Base-by-base conservation (phyloP, 176 grass and related monocot genomes). In the Pontederia crassipes region DNA sequence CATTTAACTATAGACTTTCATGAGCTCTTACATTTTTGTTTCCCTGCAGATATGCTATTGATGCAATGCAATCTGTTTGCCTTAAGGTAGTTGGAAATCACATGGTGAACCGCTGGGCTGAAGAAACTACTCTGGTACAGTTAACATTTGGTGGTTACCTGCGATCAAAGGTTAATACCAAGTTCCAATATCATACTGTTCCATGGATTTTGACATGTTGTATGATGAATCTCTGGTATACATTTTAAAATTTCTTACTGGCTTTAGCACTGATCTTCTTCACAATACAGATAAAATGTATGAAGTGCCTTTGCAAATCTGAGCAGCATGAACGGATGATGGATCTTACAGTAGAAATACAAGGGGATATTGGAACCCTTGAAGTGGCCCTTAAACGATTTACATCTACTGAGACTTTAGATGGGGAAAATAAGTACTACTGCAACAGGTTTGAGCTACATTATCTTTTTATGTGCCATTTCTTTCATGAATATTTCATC, bases 261-360 rank as follows among this genome's bases (percentile, higher is more conserved):
- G 12, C 11, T 15, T 59, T 59, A 11, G 4, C 28, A 5, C 11
- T 20, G 28, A 50, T 2, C 50, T 17, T 20, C 55, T 64, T 58
- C 50, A 53, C 53, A 63, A 55, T 64, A 24, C 51, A 73, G 71
- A 73, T 73, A 46, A 61, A 52, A 50, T 73, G 71, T 53, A 54
- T 73, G 71, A 73, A 60, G 59, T 73, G 71, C 50, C 16, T 14
- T 11, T 40, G n/a, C 49, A 73, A n/a, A 73, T 73, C 71, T 45
- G 71, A 73, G 59, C 8, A 12, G 28, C 28, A 61, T 73, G 71
- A 73, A 51, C 28, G 59, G 17, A 64, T 73, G 71, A 73, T 73
- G 71, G 71, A 73, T 73, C 71, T 73, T 54, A 73, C 29, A 15
- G 59, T 73, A 45, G 71, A 74, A 64, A 74, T 74, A 56, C 50